Evolutionary conservation across 768 basidiomycete genomes (phyloP).

Genomic region (Pleurotus tuoliensis): DNA sequence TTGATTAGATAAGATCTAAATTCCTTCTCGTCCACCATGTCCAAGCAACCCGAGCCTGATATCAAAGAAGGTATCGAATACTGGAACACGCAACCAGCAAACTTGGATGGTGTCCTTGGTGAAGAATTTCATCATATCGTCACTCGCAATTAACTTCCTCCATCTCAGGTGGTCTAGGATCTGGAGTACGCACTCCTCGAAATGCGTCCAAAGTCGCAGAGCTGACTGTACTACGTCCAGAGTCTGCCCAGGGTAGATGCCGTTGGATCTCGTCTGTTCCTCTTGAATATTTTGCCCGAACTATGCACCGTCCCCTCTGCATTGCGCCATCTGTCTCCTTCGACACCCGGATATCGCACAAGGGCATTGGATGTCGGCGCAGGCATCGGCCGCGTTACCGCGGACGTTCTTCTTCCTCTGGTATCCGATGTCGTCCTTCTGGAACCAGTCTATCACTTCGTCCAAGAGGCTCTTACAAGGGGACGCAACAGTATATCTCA

Average conservation of each 20-base stretch:
- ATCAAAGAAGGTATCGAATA: constrained; percentile 79
- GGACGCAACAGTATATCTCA: constrained; percentile 29
- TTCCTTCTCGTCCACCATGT: background rate
- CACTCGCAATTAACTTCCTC: background rate
- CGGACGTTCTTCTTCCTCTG: constrained; percentile 84
- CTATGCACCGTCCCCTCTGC: constrained; percentile 77
- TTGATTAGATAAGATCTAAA: constrained; percentile 4
- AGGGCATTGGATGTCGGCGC: constrained; percentile 92
- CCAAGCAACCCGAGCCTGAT: constrained; percentile 41
- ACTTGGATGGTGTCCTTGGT: constrained; percentile 85
- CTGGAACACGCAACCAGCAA: constrained; percentile 81
- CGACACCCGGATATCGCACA: constrained; percentile 27
- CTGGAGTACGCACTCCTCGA: constrained; percentile 41
- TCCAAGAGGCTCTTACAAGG: constrained; percentile 60
- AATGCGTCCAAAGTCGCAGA: background rate
- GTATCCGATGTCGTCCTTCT: constrained; percentile 84
- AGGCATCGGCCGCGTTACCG: constrained; percentile 90
- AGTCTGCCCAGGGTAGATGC: constrained; percentile 89
- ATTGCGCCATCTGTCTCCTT: constrained; percentile 43
- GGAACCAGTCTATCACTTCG: constrained; percentile 81
- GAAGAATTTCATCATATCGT: constrained; percentile 16
- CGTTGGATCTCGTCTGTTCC: constrained; percentile 84
- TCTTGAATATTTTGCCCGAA: constrained; percentile 76
- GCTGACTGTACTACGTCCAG: constrained; percentile 30
- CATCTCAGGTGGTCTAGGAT: constrained; percentile 35